Conservation (phyloP, 1,284 basidiomycete genomes). For the Malassezia sp. region DNA sequence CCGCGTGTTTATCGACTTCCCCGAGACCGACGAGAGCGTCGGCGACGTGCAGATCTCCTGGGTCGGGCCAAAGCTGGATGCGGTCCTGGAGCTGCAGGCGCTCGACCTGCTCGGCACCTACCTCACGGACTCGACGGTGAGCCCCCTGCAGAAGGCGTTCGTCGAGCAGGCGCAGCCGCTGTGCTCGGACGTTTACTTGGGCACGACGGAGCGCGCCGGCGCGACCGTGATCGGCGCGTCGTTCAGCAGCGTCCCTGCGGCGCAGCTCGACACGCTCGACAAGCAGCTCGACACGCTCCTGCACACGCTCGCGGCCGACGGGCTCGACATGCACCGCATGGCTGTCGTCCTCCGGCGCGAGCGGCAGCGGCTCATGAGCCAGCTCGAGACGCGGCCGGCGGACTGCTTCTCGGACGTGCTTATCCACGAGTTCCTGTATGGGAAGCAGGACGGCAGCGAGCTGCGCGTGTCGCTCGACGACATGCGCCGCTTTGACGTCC, state of each 20-base stretch:
- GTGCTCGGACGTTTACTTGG: slow-evolving; percentile 72
- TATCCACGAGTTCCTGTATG: slow-evolving; percentile 70
- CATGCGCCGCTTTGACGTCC: slow-evolving; percentile 58
- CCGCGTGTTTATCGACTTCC: slow-evolving; percentile 71
- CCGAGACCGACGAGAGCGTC: slow-evolving; percentile 90
- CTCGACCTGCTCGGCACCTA: slow-evolving; percentile 71
- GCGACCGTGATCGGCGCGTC: slow-evolving; percentile 64
- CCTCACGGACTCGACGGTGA: slow-evolving; percentile 68
- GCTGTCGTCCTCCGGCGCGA: slow-evolving; percentile 73
- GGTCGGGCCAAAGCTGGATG: slow-evolving; percentile 64
- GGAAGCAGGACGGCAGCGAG: slow-evolving; percentile 68
- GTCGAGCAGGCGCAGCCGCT: slow-evolving; percentile 82
- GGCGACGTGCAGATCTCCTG: slow-evolving; percentile 75
- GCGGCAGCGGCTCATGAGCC: slow-evolving; percentile 58
- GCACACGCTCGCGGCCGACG: slow-evolving; percentile 60
- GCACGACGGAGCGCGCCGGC: slow-evolving; percentile 59
- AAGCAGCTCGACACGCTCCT: slow-evolving; percentile 62
- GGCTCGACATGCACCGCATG: slow-evolving; percentile 87
- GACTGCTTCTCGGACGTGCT: slow-evolving; percentile 54
- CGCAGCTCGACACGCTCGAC: slow-evolving; percentile 64
- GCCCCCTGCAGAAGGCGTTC: slow-evolving; percentile 83
- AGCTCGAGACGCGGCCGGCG: slow-evolving; percentile 48
- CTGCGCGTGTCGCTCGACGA: slow-evolving; percentile 66
- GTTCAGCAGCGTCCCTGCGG: slow-evolving; percentile 71
- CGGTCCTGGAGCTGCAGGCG: slow-evolving; percentile 69